Conservation (phyloP, 2,329 filamentous ascomycete species). For the Pyrenochaeta sp. region DNA sequence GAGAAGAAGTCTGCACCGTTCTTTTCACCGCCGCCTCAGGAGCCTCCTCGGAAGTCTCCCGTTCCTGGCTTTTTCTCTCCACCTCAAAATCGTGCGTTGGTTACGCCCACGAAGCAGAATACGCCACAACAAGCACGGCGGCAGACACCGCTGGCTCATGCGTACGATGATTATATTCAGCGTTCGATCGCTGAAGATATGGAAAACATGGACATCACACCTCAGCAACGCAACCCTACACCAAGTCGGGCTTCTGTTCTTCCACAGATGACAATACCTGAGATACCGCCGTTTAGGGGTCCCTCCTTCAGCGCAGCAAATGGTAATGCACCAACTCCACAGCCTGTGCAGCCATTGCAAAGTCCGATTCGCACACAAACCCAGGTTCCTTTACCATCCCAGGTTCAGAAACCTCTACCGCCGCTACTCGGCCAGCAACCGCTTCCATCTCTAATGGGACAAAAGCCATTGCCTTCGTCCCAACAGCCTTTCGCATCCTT, state of each 20-base stretch:
- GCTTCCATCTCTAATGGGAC: slow-evolving; percentile 33
- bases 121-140: slow-evolving; percentile 43
- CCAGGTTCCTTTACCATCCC: slow-evolving; percentile 15
- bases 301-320: slow-evolving; percentile 20
- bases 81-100: slow-evolving; percentile 36
- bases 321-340: slow-evolving; percentile 16
- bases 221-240: slow-evolving; percentile 39
- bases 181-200: slow-evolving; percentile 54
- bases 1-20: slow-evolving; percentile 48
- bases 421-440: slow-evolving; percentile 32
- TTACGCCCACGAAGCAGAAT: slow-evolving; percentile 42
- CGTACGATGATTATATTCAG: slow-evolving; percentile 59
- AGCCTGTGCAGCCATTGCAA: slow-evolving; percentile 27
- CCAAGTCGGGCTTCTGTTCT: slow-evolving; percentile 45
- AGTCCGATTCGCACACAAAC: slow-evolving; percentile 28
- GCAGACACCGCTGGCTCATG: slow-evolving; percentile 45
- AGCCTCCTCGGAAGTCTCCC: slow-evolving; percentile 40
- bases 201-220: slow-evolving; percentile 51
- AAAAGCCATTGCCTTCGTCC: slow-evolving; percentile 34
- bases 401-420: slow-evolving; percentile 28
- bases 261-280: slow-evolving; percentile 42
- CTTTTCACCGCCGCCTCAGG: slow-evolving; percentile 37
- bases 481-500: slow-evolving; percentile 35
- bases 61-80: slow-evolving; percentile 44
- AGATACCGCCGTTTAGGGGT: slow-evolving; percentile 46